These are phyloP conservation scores for Chaetoceros tenuissimus DNA, from an alignment of 108 stramenopile species.

Conservation along the genomic window DNA sequence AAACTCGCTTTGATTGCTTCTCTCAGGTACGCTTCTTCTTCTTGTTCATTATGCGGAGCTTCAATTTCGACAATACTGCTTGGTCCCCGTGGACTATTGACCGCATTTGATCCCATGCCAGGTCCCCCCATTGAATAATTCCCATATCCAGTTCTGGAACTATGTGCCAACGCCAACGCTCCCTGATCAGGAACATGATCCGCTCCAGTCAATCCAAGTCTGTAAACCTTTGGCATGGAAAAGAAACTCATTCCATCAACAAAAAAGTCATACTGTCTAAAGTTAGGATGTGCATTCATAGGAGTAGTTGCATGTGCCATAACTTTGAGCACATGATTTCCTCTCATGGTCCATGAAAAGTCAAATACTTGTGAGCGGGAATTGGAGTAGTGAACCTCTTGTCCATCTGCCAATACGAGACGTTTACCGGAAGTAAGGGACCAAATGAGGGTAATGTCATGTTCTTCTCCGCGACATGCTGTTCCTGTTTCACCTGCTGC, in stretches of 20 bases:
- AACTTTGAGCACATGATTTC: conserved; percentile 85
- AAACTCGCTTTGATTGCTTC: conserved; percentile 76
- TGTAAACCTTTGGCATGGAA: conserved; percentile 80
- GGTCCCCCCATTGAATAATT: conserved; percentile 9
- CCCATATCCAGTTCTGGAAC: neutral
- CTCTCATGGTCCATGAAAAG: conserved; percentile 77
- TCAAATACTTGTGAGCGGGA: conserved; percentile 65
- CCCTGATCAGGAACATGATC: conserved; percentile 7
- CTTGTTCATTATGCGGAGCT: conserved; percentile 77
- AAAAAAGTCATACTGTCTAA: conserved; percentile 87
- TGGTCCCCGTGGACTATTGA: conserved; percentile 5
- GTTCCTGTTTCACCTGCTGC: conserved; percentile 77
- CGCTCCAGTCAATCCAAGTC: conserved; percentile 53
- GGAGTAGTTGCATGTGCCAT: conserved; percentile 79
- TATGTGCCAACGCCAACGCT: conserved; percentile 3
- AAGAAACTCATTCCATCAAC: conserved; percentile 85
- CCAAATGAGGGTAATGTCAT: conserved; percentile 86
- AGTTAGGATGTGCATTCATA: conserved; percentile 62
- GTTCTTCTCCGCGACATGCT: conserved; percentile 85
- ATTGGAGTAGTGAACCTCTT: conserved; percentile 69
- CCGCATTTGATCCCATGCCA: conserved; percentile 4
- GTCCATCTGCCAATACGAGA: conserved; percentile 63
- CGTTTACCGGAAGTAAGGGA: conserved; percentile 78
- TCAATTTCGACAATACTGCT: conserved; percentile 52
- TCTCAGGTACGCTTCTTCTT: conserved; percentile 73